These are phyloP conservation scores for Solanum pennellii DNA, from an alignment of 257 asterid species.

Conservation along the genomic window DNA sequence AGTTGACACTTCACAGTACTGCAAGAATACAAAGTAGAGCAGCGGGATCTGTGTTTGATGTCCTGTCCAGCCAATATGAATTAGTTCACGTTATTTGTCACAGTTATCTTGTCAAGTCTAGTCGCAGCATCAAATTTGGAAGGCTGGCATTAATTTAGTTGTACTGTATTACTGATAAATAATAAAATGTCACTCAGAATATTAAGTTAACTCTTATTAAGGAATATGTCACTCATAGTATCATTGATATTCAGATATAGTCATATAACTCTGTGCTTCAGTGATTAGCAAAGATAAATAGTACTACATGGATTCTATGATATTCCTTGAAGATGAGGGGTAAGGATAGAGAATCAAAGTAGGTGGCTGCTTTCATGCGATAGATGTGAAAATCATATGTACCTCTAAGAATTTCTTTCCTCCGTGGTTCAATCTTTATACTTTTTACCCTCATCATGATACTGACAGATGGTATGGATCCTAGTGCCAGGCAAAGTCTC, in stretches of 20 bases:
- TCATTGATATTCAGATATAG: neutral
- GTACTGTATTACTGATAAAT: neutral
- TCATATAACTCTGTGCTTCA: neutral
- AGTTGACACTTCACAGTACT: neutral
- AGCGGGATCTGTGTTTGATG: neutral
- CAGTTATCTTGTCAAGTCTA: neutral
- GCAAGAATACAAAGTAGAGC: neutral
- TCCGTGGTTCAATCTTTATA: neutral
- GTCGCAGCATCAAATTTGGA: neutral
- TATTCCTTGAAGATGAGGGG: neutral
- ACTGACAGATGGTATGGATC: neutral
- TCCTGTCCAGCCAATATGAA: neutral
- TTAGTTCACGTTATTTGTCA: neutral
- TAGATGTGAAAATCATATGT: neutral
- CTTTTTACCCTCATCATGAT: neutral
- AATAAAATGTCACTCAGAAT: neutral
- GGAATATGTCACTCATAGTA: neutral
- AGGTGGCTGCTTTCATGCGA: neutral
- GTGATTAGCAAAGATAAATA: neutral
- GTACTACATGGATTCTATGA: neutral
- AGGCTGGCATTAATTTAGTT: neutral
- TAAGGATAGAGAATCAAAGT: neutral
- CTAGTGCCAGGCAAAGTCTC: slow-evolving; percentile 52
- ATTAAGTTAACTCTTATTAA: neutral
- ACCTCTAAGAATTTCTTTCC: neutral